These are phyloP conservation scores for Blastobotrys americana DNA, from an alignment of 805 yeast species.

Conservation along the genomic window DNA sequence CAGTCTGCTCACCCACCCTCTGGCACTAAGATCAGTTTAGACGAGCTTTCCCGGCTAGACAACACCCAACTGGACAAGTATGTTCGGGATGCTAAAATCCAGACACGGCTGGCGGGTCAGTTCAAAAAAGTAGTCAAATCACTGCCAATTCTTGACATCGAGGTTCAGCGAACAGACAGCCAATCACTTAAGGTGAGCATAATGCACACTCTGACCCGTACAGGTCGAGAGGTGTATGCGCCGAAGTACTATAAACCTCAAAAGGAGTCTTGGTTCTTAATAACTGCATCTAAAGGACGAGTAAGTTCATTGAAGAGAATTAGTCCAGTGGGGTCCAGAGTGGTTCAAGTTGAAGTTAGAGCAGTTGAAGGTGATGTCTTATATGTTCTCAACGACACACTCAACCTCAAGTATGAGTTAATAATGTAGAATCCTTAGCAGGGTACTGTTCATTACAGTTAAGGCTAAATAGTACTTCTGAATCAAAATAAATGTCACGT, in stretches of 20 bases:
- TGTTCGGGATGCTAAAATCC: conserved; percentile 28
- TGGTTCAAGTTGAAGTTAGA: neutral
- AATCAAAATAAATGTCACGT: neutral
- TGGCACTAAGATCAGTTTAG: conserved; percentile 7
- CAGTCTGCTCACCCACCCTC: conserved; percentile 1
- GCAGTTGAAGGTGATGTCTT: conserved; percentile 7
- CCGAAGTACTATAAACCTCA: conserved; percentile 86
- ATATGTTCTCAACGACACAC: conserved; percentile 18
- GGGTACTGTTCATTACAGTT: neutral
- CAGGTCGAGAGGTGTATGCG: conserved; percentile 52
- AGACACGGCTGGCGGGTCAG: conserved; percentile 36
- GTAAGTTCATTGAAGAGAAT: conserved; percentile 69
- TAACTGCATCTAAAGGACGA: conserved; percentile 44
- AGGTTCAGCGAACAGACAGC: conserved; percentile 10
- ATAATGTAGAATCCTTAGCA: no score
- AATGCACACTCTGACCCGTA: conserved; percentile 41
- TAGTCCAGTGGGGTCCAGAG: conserved; percentile 11
- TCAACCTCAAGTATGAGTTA: conserved; percentile 16
- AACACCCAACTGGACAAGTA: conserved; percentile 14
- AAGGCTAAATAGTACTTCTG: neutral
- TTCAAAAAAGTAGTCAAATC: conserved; percentile 48
- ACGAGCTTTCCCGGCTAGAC: conserved; percentile 4
- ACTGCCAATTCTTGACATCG: conserved; percentile 52
- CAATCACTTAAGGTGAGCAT: conserved; percentile 40
- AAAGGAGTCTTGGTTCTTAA: conserved; percentile 87